Evolutionary conservation across 2,329 filamentous ascomycete genomes (phyloP).

Genomic region (Colletotrichum sp.): DNA sequence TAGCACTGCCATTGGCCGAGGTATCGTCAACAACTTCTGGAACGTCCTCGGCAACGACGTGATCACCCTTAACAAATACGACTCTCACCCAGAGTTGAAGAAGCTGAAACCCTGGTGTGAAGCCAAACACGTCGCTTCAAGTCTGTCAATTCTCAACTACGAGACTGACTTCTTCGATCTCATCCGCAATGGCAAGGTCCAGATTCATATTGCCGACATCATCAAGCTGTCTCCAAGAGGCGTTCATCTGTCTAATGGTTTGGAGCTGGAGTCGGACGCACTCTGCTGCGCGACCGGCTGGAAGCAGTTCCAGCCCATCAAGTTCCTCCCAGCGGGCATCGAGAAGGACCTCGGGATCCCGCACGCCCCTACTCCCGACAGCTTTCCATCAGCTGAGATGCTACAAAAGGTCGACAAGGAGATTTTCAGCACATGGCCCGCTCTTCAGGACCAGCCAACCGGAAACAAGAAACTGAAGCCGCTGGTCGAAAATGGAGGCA

Average conservation of each 20-base stretch:
- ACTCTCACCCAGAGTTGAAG: conserved; percentile 55
- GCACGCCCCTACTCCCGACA: conserved; percentile 29
- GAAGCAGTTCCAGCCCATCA: conserved; percentile 57
- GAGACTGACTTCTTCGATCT: conserved; percentile 62
- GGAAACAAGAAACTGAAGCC: conserved; percentile 16
- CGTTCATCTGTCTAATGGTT: conserved; percentile 57
- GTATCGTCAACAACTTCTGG: conserved; percentile 64
- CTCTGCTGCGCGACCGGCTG: conserved; percentile 65
- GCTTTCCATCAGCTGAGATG: conserved; percentile 8
- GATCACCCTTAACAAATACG: conserved; percentile 56
- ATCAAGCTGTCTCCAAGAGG: conserved; percentile 45
- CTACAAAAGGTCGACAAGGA: conserved; percentile 10
- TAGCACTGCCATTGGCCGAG: conserved; percentile 59
- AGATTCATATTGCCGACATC: conserved; percentile 59
- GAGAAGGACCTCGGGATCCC: conserved; percentile 55
- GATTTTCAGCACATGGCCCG: conserved; percentile 11
- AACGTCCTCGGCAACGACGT: conserved; percentile 60
- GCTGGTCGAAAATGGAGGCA: conserved; percentile 2
- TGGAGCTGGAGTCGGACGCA: conserved; percentile 51
- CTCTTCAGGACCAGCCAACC: conserved; percentile 8
- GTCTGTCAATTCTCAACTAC: conserved; percentile 66
- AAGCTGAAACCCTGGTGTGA: conserved; percentile 60
- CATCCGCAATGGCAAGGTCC: conserved; percentile 55
- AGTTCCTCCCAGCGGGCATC: conserved; percentile 54
- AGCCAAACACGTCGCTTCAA: conserved; percentile 57